phyloP scores from a whole-genome alignment of 805 yeast species.

The Candida verbasci region DNA sequence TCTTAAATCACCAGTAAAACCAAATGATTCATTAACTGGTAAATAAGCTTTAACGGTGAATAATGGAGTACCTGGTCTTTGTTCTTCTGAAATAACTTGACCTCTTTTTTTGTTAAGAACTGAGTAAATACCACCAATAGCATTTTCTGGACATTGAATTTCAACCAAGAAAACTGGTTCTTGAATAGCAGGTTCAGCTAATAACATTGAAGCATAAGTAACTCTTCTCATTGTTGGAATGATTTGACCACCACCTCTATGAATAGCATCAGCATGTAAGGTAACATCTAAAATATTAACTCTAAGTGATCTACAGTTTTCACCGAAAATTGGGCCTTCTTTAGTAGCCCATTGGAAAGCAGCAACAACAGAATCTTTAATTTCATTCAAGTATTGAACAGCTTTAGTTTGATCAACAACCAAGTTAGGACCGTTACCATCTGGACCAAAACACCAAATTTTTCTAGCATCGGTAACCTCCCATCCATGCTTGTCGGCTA shows the following conservation, averaged over 20 bases:
- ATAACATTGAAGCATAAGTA: constrained; percentile 95
- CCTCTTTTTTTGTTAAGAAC: constrained; percentile 99
- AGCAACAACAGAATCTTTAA: constrained; percentile 99
- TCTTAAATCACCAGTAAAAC: constrained; percentile 99
- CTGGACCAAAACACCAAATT: constrained; percentile 99
- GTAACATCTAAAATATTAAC: constrained; percentile 98
- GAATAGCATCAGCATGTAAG: constrained; percentile 99
- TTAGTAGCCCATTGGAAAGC: constrained; percentile 99
- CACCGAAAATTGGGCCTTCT: constrained; percentile 99
- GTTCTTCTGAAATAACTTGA: constrained; percentile 98
- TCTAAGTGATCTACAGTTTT: constrained; percentile 93
- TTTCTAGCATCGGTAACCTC: constrained; percentile 99
- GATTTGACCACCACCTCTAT: constrained; percentile 99
- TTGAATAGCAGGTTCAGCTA: constrained; percentile 98
- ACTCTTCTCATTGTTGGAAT: constrained; percentile 99
- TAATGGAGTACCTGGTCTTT: constrained; percentile 99
- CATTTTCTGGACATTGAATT: constrained; percentile 98
- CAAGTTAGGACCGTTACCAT: constrained; percentile 97
- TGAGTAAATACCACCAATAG: constrained; percentile 99
- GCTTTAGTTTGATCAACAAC: constrained; percentile 99
- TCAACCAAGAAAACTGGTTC: constrained; percentile 99
- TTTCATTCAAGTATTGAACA: constrained; percentile 97
- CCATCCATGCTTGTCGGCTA: constrained; percentile 99
- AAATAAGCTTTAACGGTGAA: constrained; percentile 99
- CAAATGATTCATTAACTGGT: constrained; percentile 99